Evolutionary conservation across 2,329 filamentous ascomycete genomes (phyloP).

Genomic region (Xylaria sp.): DNA sequence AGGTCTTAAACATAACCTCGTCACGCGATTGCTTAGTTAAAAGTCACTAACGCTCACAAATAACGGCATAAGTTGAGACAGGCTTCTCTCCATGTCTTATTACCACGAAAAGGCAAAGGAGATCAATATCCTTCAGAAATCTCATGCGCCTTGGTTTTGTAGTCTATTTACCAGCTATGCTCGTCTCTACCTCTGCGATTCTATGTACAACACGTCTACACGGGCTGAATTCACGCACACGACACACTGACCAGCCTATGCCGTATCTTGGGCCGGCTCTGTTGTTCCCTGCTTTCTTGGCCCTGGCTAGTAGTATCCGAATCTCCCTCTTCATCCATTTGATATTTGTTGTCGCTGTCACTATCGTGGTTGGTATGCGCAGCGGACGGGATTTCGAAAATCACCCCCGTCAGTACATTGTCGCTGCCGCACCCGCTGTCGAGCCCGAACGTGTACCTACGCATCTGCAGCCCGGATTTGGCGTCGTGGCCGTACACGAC

Average conservation of each 20-base stretch:
- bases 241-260: conserved; percentile 36
- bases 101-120: no score
- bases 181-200: background rate
- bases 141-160: background rate
- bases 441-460: conserved; percentile 81
- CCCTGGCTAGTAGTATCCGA: conserved; percentile 4
- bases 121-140: no score
- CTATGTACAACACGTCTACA: background rate
- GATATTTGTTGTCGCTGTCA: background rate
- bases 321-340: background rate
- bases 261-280: conserved; percentile 13
- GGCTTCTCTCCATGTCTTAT: no score
- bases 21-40: no score
- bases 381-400: conserved; percentile 65
- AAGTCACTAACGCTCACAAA: no score
- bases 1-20: no score
- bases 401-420: conserved; percentile 77
- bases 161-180: background rate
- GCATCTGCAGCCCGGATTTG: conserved; percentile 69
- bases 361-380: background rate
- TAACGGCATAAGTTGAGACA: background rate
- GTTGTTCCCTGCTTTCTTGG: background rate
- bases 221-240: conserved; percentile 1
- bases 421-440: conserved; percentile 86
- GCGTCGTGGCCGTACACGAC: conserved; percentile 92